Evolutionary conservation across 106 monocot species (phyloP).

Genomic region (Hemerocallis citrina): DNA sequence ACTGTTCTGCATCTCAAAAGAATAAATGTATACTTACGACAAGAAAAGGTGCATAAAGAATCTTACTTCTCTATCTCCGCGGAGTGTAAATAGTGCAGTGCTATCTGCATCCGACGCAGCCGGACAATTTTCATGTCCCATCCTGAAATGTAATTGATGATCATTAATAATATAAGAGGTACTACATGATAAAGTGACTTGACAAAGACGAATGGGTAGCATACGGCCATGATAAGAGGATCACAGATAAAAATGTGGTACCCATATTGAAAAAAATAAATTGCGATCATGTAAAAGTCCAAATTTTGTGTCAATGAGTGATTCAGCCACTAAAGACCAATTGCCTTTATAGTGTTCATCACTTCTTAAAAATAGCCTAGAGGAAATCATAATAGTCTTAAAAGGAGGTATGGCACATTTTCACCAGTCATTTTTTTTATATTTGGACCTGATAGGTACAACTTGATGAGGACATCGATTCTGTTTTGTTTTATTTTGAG

Average conservation of each 20-base stretch:
- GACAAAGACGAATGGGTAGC: neutral
- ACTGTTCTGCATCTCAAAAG: neutral
- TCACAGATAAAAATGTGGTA: neutral
- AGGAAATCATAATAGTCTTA: neutral
- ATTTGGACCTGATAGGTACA: too few relatives aligned
- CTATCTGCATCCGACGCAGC: constrained; percentile 69
- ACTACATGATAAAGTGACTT: neutral
- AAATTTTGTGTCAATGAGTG: neutral
- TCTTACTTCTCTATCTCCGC: constrained; percentile 79
- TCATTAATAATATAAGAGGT: neutral
- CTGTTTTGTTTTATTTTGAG: too few relatives aligned
- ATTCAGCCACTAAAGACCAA: neutral
- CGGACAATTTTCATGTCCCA: constrained; percentile 70
- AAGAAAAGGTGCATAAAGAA: neutral
- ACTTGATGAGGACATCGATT: too few relatives aligned
- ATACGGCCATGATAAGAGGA: neutral
- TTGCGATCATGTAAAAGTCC: neutral
- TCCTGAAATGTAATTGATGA: constrained; percentile 41
- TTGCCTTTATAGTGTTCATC: neutral
- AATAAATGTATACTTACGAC: neutral
- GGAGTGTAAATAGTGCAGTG: constrained; percentile 58
- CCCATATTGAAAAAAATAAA: neutral
- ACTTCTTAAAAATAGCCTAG: neutral
- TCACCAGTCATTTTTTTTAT: neutral
- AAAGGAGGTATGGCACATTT: neutral